Evolutionary conservation across 1,284 basidiomycete species (phyloP), one percentile per base, ranked within the genome.

Genomic region (Ustilago shanxiensis): DNA sequence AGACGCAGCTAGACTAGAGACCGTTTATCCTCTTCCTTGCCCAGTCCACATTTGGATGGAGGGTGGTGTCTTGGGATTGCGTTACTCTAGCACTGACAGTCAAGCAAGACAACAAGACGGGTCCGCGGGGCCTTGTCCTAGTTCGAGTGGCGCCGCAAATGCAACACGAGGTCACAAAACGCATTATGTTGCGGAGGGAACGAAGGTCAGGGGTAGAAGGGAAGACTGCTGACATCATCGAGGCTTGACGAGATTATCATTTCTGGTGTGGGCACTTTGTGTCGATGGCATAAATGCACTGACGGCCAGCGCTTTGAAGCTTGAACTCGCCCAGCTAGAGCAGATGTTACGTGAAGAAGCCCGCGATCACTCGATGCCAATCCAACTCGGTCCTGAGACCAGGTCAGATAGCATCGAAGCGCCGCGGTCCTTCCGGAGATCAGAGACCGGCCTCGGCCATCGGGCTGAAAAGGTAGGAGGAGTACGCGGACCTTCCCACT

Each of bases 401-500:
- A 20, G 58, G 35, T 29, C 9, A 39, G 59, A 51, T 18, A 22
- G 52, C 54, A 47, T 52, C 16, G 20, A 28, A 66, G 20, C 60
- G 49, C 26, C 64, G 31, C 64, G 58, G 67, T 67, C 64, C 58
- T 64, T 64, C 59, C 58, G 39, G 68, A 71, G 68, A 76, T 68
- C 73, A 56, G 33, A 53, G 58, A 76, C 53, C 73, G 61, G 50
- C 64, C 60, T 71, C 68, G 57, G 58, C 66, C 51, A 26, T 16
- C 8, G 37, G 16, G 63, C 54, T 53, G 64, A 70, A 77, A 75
- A 77, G 74, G 69, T 60, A 73, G 74, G 79, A 83, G 81, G 81
- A 79, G 81, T 80, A 80, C 80, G 82, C 82, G 82, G 82, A 83
- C 82, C 82, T 83, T 83, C 82, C 82, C 82, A 83, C 82, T 83